A percentile compares a stretch with the other conserved stretches of the same genome.
These are phyloP conservation scores for Calycina herbarum DNA, from an alignment of 2,329 filamentous ascomycete genomes.

Conservation along the genomic window DNA sequence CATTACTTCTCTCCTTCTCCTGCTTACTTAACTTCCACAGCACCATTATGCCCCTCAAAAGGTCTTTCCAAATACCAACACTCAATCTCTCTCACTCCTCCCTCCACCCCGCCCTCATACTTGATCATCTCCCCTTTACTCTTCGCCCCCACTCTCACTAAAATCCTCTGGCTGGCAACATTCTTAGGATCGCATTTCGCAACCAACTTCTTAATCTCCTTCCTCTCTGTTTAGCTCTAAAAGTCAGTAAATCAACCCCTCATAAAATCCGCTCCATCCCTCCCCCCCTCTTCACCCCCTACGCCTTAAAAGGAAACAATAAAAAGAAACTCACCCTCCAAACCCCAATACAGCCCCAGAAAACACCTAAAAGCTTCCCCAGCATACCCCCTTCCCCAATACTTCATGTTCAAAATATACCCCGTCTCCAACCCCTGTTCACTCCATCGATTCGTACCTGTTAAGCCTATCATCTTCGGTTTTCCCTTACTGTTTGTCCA, in stretches of 20 bases:
- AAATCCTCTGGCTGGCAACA: slow-evolving; percentile 22
- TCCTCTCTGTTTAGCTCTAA: slow-evolving; percentile 19
- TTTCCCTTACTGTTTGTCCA: slow-evolving; percentile 1
- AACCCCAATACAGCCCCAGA: slow-evolving; percentile 25
- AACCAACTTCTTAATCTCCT: slow-evolving; percentile 23
- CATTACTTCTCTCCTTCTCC: too few relatives aligned
- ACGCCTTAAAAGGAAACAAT: neutral
- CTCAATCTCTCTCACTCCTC: slow-evolving; percentile 16
- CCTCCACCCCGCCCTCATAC: slow-evolving; percentile 13
- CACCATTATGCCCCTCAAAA: slow-evolving; percentile 1
- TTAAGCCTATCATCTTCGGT: slow-evolving; percentile 27
- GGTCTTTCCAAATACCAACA: slow-evolving; percentile 31
- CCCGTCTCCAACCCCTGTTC: slow-evolving; percentile 27
- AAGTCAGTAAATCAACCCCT: neutral
- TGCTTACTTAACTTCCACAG: neutral
- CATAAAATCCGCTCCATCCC: neutral
- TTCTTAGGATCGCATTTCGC: slow-evolving; percentile 27
- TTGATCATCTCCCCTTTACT: slow-evolving; percentile 18
- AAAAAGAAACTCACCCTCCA: slow-evolving; percentile 18
- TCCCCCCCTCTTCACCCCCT: neutral
- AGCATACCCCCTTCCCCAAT: slow-evolving; percentile 30
- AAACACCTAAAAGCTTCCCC: slow-evolving; percentile 26
- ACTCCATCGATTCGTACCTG: slow-evolving; percentile 26
- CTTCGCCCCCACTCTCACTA: slow-evolving; percentile 23
- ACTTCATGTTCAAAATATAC: slow-evolving; percentile 26